Percentiles rank a stretch among this genome's conserved stretches.
Evolutionary conservation across 2,329 filamentous ascomycete species (phyloP).

Genomic region (Ceratocystis cubensis): DNA sequence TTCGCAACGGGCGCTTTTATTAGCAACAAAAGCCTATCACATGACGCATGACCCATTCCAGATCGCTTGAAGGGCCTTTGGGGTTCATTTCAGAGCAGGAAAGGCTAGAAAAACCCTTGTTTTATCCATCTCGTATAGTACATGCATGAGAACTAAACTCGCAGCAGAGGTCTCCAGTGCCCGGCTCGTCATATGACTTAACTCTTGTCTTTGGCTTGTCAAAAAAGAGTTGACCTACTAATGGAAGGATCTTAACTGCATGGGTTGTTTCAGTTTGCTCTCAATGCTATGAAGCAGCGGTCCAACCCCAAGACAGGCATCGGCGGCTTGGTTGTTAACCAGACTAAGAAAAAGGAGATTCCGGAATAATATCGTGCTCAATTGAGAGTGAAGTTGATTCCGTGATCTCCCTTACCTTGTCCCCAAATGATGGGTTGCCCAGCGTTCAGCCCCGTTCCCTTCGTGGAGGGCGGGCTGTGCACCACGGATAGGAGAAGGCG

Average conservation of each 20-base stretch:
- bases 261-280: background rate
- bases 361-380: conserved; percentile 2
- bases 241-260: background rate
- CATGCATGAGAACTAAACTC: background rate
- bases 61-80: background rate
- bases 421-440: background rate
- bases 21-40: background rate
- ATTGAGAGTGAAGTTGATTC: background rate
- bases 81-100: background rate
- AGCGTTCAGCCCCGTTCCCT: background rate
- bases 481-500: background rate
- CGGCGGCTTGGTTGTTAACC: background rate
- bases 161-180: background rate
- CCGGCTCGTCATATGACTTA: background rate
- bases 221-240: background rate
- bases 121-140: background rate
- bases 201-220: background rate
- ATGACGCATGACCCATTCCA: background rate
- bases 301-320: background rate
- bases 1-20: background rate
- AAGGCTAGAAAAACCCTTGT: background rate
- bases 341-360: background rate
- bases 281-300: background rate
- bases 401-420: conserved; percentile 9
- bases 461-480: background rate